phyloP scores from a whole-genome alignment of 768 basidiomycete genomes.

The Cystobasidium ongulense region DNA sequence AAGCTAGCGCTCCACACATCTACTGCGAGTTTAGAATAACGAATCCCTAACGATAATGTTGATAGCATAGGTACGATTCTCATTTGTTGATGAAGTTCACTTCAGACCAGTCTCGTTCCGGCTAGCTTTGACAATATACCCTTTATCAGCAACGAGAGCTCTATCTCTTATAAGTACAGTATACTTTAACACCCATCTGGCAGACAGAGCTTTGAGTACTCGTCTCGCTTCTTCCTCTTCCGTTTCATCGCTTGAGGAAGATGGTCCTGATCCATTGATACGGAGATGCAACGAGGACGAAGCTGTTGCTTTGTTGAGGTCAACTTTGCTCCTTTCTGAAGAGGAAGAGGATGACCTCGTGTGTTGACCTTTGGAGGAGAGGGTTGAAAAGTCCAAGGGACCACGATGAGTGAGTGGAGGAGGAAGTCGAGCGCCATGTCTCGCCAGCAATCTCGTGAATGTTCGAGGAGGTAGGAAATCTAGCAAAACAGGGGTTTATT shows the following conservation, averaged over 20 bases:
- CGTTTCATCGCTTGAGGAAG: not conserved
- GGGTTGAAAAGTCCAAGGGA: not conserved
- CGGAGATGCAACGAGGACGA: not conserved
- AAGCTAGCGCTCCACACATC: no score
- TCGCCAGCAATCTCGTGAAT: conserved; percentile 17
- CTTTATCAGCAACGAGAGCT: conserved; percentile 31
- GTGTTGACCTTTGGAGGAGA: not conserved
- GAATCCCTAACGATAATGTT: no score
- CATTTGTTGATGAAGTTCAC: no score
- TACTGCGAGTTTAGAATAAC: no score
- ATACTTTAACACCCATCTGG: conserved; percentile 34
- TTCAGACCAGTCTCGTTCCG: no score
- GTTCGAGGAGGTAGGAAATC: conserved; percentile 26
- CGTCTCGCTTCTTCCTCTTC: not conserved
- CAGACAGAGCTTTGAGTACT: not conserved
- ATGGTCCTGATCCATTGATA: not conserved
- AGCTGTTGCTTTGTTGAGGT: not conserved
- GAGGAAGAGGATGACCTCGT: not conserved
- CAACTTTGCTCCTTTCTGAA: not conserved
- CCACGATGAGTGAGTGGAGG: not conserved
- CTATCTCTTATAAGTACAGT: conserved; percentile 31
- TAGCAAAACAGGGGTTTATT: not conserved
- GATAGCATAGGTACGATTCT: no score
- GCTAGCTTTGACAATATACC: conserved; percentile 28
- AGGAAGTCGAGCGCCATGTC: conserved; percentile 13